Evolutionary conservation across 805 yeast species (phyloP).

Genomic region (Candida lessepsii): DNA sequence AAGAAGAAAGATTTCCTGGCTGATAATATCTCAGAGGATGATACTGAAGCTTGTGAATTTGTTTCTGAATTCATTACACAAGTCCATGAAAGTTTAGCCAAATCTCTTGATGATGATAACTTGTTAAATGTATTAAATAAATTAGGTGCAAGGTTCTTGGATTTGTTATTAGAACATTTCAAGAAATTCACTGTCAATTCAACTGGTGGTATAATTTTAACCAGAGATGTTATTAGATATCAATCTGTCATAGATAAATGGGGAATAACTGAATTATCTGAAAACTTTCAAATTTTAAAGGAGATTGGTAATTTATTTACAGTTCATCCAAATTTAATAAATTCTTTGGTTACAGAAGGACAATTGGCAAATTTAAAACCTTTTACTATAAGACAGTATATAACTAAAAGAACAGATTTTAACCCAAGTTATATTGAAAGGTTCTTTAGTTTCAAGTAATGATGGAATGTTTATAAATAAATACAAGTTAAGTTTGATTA

Average conservation of each 20-base stretch:
- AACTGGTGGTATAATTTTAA: constrained; percentile 77
- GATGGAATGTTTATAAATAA: too few relatives aligned
- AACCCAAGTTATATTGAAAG: constrained; percentile 51
- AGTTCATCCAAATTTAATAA: constrained; percentile 75
- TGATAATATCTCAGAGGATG: constrained; percentile 43
- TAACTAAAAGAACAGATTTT: constrained; percentile 69
- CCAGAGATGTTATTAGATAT: constrained; percentile 78
- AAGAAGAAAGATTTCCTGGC: constrained; percentile 67
- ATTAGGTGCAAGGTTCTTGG: constrained; percentile 58
- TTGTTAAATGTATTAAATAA: constrained; percentile 49
- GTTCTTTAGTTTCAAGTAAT: constrained; percentile 37
- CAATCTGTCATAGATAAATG: constrained; percentile 68
- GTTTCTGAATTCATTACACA: constrained; percentile 52
- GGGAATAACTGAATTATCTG: constrained; percentile 59
- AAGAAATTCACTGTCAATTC: constrained; percentile 73
- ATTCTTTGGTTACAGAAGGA: constrained; percentile 79
- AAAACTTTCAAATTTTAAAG: constrained; percentile 65
- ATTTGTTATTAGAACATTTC: constrained; percentile 65
- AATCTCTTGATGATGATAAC: constrained; percentile 42
- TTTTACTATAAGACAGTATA: constrained; percentile 59
- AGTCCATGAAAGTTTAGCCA: constrained; percentile 38
- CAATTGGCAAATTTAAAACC: constrained; percentile 67
- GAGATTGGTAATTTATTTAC: constrained; percentile 84
- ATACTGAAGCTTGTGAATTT: constrained; percentile 69
- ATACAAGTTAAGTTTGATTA: too few relatives aligned